Conservation (phyloP, 352 stramenopile species). For the Stephanocyclus meneghinianus region DNA sequence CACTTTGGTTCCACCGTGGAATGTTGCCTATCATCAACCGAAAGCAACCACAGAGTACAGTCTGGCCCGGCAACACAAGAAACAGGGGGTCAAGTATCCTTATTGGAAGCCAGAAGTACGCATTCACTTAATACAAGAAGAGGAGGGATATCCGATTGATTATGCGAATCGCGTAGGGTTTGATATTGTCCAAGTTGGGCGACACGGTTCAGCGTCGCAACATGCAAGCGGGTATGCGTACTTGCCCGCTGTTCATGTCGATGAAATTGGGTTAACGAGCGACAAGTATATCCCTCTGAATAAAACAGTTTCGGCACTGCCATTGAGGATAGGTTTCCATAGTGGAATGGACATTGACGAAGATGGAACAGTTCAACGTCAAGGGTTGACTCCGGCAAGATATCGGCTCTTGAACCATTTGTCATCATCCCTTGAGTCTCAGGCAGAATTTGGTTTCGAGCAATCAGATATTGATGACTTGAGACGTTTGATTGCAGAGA, state of each 20-base stretch:
- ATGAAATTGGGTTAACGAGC: slow-evolving; percentile 85
- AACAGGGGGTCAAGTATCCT: slow-evolving; percentile 54
- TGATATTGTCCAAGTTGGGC: slow-evolving; percentile 42
- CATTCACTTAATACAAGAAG: slow-evolving; percentile 83
- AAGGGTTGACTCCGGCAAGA: slow-evolving; percentile 67
- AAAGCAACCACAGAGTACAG: slow-evolving; percentile 56
- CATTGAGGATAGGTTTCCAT: slow-evolving; percentile 82
- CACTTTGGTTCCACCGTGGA: slow-evolving; percentile 59
- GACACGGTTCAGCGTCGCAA: slow-evolving; percentile 13
- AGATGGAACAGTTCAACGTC: slow-evolving; percentile 36
- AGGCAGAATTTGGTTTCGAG: slow-evolving; percentile 89
- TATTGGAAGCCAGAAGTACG: slow-evolving; percentile 84
- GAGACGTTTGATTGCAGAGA: slow-evolving; percentile 92
- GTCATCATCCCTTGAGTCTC: slow-evolving; percentile 89
- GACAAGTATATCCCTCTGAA: slow-evolving; percentile 87
- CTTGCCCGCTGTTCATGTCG: slow-evolving; percentile 80
- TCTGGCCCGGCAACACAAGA: slow-evolving; percentile 56
- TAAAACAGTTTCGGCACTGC: slow-evolving; percentile 76
- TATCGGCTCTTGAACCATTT: slow-evolving; percentile 83
- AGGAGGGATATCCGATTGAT: slow-evolving; percentile 74
- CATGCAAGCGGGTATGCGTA: slow-evolving; percentile 70
- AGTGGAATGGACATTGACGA: slow-evolving; percentile 52
- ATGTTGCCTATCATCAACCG: slow-evolving; percentile 61
- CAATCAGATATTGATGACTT: slow-evolving; percentile 87
- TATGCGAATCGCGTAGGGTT: slow-evolving; percentile 59